Evolutionary conservation across 805 yeast genomes (phyloP).

Genomic region (Starmerella tilneyi): DNA sequence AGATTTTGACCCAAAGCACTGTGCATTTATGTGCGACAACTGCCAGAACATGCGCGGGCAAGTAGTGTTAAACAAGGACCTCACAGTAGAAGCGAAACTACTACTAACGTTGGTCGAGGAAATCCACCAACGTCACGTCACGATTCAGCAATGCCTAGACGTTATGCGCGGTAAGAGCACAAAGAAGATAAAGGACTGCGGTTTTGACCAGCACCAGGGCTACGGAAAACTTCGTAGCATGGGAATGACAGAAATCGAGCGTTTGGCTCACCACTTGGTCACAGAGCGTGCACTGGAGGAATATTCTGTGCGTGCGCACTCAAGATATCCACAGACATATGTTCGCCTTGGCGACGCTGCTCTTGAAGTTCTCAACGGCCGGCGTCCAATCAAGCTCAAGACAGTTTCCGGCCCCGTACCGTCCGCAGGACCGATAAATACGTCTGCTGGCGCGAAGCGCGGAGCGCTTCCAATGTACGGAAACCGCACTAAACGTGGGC

Average conservation of each 20-base stretch:
- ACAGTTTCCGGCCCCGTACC: conserved; percentile 10
- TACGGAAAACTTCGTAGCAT: conserved; percentile 71
- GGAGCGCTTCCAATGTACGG: background rate
- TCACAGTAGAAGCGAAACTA: conserved; percentile 51
- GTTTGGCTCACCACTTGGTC: conserved; percentile 70
- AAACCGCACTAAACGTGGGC: background rate
- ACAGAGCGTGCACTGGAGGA: conserved; percentile 59
- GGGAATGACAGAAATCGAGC: conserved; percentile 36
- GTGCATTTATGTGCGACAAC: conserved; percentile 75
- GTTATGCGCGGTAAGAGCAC: conserved; percentile 50
- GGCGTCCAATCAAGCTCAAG: conserved; percentile 21
- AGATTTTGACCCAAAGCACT: conserved; percentile 51
- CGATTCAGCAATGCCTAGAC: conserved; percentile 73
- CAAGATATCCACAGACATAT: conserved; percentile 76
- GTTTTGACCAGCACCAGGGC: conserved; percentile 48
- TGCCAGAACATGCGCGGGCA: conserved; percentile 43
- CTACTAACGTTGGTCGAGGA: conserved; percentile 50
- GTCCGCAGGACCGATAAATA: background rate
- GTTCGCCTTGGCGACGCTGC: conserved; percentile 55
- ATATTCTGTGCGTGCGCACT: conserved; percentile 55
- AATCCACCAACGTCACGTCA: conserved; percentile 48
- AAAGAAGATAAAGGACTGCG: conserved; percentile 50
- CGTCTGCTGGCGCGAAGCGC: background rate
- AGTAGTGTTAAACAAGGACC: conserved; percentile 41
- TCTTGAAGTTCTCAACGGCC: conserved; percentile 37